These are phyloP conservation scores for Amaranthus palmeri DNA, from an alignment of 148 eudicot genomes.

Conservation along the genomic window DNA sequence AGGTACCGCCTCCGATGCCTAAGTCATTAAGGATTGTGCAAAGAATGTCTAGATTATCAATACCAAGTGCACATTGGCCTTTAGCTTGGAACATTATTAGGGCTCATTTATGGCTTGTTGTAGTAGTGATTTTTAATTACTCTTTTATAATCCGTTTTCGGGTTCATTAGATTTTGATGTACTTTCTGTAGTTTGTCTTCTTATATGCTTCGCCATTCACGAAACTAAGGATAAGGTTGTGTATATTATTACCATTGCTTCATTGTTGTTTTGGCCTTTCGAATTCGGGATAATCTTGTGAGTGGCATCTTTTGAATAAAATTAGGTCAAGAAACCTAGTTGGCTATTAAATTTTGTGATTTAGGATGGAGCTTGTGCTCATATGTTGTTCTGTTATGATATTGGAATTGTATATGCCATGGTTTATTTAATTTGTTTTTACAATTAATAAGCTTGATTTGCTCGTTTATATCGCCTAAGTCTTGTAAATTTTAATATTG, in stretches of 20 bases:
- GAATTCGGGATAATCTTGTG: background rate
- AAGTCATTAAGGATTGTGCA: no score
- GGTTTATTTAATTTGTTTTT: conserved; percentile 1
- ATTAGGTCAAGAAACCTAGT: background rate
- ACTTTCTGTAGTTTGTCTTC: background rate
- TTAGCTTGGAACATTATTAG: no score
- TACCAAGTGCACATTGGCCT: no score
- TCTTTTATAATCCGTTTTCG: background rate
- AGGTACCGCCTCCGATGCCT: no score
- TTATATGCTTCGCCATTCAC: background rate
- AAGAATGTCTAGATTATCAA: no score
- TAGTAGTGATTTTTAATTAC: background rate
- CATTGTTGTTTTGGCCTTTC: background rate
- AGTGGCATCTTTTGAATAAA: background rate
- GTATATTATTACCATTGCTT: background rate
- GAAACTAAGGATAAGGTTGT: background rate
- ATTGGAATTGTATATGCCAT: background rate
- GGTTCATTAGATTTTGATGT: background rate
- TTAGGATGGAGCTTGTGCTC: background rate
- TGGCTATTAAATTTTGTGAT: background rate
- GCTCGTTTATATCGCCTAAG: conserved; percentile 4
- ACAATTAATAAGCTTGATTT: conserved; percentile 10
- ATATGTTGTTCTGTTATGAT: background rate
- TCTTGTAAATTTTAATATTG: conserved; percentile 14
- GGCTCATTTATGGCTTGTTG: background rate